Evolutionary conservation across 345 rosid species (phyloP), one percentile per base, ranked within the genome.

Genomic region (Euclidium syriacum): DNA sequence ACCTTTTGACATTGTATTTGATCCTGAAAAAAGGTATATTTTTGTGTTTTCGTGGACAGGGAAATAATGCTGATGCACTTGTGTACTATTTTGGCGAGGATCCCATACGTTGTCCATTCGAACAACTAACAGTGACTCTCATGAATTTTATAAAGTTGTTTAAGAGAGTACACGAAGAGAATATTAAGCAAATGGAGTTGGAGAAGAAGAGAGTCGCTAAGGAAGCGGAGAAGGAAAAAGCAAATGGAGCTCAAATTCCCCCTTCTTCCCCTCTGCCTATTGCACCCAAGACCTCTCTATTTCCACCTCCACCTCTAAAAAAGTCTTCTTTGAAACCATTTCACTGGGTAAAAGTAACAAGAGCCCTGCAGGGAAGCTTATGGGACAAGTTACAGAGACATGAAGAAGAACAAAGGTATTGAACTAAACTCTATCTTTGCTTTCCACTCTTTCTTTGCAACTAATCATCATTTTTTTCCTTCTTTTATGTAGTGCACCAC

Each of bases 271-370:
- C 48, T 4, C 50, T 72, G 15, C 74, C 71, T n/a, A 12, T 52
- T 72, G 56, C 68, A 14, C 57, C 73, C 69, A 0, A 19, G 42
- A 17, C 67, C 5, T 76, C 69, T 48, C 7, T 57, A 23, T 11
- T 66, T 2, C 72, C 71, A 0, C 82, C 75, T 1, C 68, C 74
- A 12, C 67, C 56, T n/a, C n/a, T n/a, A n/a, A n/a, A n/a, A n/a
- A n/a, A n/a, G n/a, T n/a, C n/a, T n/a, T n/a, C n/a, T n/a, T n/a
- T 95, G 70, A 95, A 95, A 80, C 99, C 99, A 63, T 58, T 95
- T 53, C 99, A 90, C 52, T 95, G 97, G 99, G 87, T 95, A 73
- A 95, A 95, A 78, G 95, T 90, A 70, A 80, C 99, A 73, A 83
- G 97, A 79, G 95, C 89, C 62, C 58, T 95, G 54, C 96, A 90